Conservation (phyloP, 192 early-diverging fungal species). For the Chytriomyces confervae region DNA sequence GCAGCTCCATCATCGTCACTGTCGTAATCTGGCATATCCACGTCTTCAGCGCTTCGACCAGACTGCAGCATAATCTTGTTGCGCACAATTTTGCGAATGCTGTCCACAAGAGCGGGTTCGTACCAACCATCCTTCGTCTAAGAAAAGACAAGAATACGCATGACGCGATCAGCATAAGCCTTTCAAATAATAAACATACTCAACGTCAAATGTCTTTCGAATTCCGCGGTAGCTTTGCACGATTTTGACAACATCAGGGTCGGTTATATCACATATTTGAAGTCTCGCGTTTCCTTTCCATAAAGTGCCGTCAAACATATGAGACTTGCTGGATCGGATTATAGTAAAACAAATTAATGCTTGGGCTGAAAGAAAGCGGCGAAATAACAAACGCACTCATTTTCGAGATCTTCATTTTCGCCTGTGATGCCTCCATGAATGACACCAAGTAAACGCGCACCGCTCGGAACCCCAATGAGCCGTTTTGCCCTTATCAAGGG, state of each 20-base stretch:
- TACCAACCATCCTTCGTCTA: slow-evolving; percentile 52
- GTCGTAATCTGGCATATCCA: slow-evolving; percentile 8
- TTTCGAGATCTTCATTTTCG: slow-evolving; percentile 11
- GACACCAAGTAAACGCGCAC: slow-evolving; percentile 18
- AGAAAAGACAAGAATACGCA: not conserved
- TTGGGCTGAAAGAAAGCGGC: not conserved
- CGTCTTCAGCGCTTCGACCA: slow-evolving; percentile 36
- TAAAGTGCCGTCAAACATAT: slow-evolving; percentile 50
- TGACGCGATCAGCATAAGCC: not conserved
- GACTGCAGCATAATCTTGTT: slow-evolving; percentile 33
- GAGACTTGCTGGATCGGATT: slow-evolving; percentile 18
- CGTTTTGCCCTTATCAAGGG: slow-evolving; percentile 40
- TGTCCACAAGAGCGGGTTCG: slow-evolving; percentile 19
- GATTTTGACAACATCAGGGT: slow-evolving; percentile 42
- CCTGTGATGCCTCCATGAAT: not conserved
- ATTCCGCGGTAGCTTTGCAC: slow-evolving; percentile 30
- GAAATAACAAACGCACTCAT: slow-evolving; percentile 17
- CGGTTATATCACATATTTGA: slow-evolving; percentile 49
- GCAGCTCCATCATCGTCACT: slow-evolving; percentile 20
- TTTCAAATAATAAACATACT: not conserved
- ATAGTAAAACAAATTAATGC: slow-evolving; percentile 1
- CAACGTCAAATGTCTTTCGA: slow-evolving; percentile 37
- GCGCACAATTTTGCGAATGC: slow-evolving; percentile 42
- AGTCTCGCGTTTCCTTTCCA: slow-evolving; percentile 31
- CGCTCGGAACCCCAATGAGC: slow-evolving; percentile 36